Evolutionary conservation across 176 grass and related monocot genomes (phyloP).

Genomic region (Rhynchospora tenuis): DNA sequence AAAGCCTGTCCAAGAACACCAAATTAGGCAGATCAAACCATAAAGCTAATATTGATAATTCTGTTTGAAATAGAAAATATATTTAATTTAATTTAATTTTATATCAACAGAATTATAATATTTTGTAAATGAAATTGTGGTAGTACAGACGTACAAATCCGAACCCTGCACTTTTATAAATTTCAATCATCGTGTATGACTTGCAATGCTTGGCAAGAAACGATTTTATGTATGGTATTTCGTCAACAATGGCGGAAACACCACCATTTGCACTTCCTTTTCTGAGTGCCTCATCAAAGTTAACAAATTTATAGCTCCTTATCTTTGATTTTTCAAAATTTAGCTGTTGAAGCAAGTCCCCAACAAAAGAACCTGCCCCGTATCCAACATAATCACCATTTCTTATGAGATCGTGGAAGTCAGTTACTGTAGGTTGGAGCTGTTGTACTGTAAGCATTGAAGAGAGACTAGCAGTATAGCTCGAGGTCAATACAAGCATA

Average conservation of each 20-base stretch:
- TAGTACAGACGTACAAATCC: constrained; percentile 42
- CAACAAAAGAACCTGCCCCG: constrained; percentile 22
- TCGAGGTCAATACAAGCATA: constrained; percentile 48
- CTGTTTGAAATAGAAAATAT: too few relatives aligned
- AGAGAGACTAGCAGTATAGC: constrained; percentile 49
- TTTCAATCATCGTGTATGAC: constrained; percentile 47
- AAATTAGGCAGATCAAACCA: not conserved
- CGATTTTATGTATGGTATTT: constrained; percentile 41
- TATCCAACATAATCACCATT: constrained; percentile 44
- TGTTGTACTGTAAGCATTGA: constrained; percentile 54
- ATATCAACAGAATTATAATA: too few relatives aligned
- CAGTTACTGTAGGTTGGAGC: constrained; percentile 37
- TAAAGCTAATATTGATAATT: too few relatives aligned
- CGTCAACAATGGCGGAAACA: constrained; percentile 38
- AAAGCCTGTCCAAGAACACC: constrained; percentile 29
- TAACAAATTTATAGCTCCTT: constrained; percentile 23
- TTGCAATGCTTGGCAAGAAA: constrained; percentile 45
- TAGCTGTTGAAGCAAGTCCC: constrained; percentile 23
- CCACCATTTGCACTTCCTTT: constrained; percentile 49
- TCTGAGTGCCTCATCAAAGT: constrained; percentile 33
- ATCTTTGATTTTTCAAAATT: constrained; percentile 40
- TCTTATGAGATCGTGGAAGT: constrained; percentile 32
- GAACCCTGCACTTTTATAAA: constrained; percentile 46
- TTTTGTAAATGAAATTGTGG: not conserved
- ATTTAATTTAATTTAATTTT: too few relatives aligned